Conservation (phyloP, 768 basidiomycete species). For the Pseudohyphozyma bogoriensis region DNA sequence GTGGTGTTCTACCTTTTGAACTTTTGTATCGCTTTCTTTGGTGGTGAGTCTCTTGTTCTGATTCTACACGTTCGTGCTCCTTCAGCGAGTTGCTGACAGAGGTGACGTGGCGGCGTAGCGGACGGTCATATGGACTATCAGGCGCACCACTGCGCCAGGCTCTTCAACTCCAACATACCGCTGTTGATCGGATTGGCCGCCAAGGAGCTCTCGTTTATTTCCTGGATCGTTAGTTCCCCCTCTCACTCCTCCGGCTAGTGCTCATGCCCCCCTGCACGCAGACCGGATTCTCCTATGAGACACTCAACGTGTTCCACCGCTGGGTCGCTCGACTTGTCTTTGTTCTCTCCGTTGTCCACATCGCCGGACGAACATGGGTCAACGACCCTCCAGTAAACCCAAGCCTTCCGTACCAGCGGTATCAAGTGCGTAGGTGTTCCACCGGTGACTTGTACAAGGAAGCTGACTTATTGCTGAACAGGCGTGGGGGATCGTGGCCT, state of each 20-base stretch:
- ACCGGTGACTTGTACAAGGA: not conserved
- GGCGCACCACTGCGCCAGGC: slow-evolving; percentile 8
- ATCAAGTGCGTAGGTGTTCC: not conserved
- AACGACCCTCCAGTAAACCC: not conserved
- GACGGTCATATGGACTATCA: slow-evolving; percentile 2
- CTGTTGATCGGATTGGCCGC: slow-evolving; percentile 4
- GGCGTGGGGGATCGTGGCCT: slow-evolving; percentile 2
- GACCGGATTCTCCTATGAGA: not conserved
- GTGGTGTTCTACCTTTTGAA: not conserved
- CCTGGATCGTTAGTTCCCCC: slow-evolving; percentile 5
- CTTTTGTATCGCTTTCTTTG: not conserved
- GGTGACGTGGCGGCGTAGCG: not conserved
- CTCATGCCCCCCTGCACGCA: not conserved
- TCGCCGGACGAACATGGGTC: not conserved
- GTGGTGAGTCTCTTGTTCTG: not conserved
- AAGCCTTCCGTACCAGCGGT: not conserved
- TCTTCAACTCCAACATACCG: slow-evolving; percentile 7
- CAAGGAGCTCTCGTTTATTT: slow-evolving; percentile 8
- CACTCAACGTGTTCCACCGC: slow-evolving; percentile 7
- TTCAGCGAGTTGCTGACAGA: too few species aligned
- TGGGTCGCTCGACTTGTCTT: slow-evolving; percentile 3
- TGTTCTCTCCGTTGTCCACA: slow-evolving; percentile 5
- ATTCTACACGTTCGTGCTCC: too few species aligned
- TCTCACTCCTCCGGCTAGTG: not conserved
- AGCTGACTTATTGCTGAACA: not conserved